A percentile compares a stretch with the other conserved stretches of the same genome.
Evolutionary conservation across 305 asterid genomes (phyloP).

Genomic region (Fraxinus xanthoxyloides): DNA sequence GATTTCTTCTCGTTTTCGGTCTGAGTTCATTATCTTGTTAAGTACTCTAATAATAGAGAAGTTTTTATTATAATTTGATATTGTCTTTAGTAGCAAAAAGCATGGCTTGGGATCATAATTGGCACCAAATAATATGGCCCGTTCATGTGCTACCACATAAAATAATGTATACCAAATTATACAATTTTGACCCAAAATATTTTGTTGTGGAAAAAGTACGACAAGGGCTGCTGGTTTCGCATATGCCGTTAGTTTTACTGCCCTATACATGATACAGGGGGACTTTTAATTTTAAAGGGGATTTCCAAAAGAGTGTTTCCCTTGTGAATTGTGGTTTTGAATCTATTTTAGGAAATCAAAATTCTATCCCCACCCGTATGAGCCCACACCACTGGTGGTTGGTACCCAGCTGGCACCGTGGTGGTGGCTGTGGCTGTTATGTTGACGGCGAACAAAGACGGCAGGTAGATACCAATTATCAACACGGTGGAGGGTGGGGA

Average conservation of each 20-base stretch:
- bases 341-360: conserved; percentile 17
- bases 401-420: conserved; percentile 29
- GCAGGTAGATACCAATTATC: conserved; percentile 21
- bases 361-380: not conserved
- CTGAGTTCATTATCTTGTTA: not conserved
- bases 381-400: conserved; percentile 28
- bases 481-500: conserved; percentile 15
- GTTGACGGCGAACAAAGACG: conserved; percentile 34
- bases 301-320: not conserved
- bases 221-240: conserved; percentile 26
- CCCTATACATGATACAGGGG: not conserved
- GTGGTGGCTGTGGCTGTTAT: conserved; percentile 8
- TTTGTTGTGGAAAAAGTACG: not conserved
- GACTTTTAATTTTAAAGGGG: conserved; percentile 8
- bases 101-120: not conserved
- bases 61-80: not conserved
- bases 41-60: not conserved
- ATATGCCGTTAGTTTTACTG: conserved; percentile 21
- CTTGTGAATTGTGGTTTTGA: conserved; percentile 14
- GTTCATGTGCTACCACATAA: not conserved
- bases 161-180: not conserved
- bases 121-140: not conserved
- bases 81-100: not conserved
- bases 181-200: not conserved
- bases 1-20: not conserved